Evolutionary conservation across 257 asterid genomes (phyloP).

Genomic region (Lavandula angustifolia): DNA sequence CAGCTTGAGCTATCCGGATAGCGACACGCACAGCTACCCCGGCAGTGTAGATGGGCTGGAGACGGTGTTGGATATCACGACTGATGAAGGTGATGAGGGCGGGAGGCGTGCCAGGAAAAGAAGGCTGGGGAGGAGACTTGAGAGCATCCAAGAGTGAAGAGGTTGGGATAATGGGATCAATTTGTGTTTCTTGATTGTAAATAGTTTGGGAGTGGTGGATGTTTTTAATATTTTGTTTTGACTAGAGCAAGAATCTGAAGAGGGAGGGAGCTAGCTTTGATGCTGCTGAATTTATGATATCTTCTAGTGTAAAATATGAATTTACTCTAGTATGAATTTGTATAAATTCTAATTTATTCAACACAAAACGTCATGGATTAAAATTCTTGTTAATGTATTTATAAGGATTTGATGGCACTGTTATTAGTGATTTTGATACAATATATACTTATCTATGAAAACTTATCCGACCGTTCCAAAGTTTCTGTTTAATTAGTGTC

Average conservation of each 20-base stretch:
- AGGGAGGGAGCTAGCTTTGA: neutral
- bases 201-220: neutral
- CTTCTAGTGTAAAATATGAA: neutral
- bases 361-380: too few relatives aligned
- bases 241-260: slow-evolving; percentile 18
- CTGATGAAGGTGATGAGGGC: slow-evolving; percentile 19
- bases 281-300: neutral
- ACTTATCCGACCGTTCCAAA: too few relatives aligned
- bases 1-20: slow-evolving; percentile 48
- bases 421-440: too few relatives aligned
- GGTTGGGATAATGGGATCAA: neutral
- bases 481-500: too few relatives aligned
- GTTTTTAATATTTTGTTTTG: neutral
- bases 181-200: slow-evolving; percentile 23
- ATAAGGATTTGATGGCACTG: too few relatives aligned
- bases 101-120: slow-evolving; percentile 35
- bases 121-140: slow-evolving; percentile 37
- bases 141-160: slow-evolving; percentile 28
- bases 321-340: neutral
- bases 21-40: slow-evolving; percentile 31
- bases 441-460: too few relatives aligned
- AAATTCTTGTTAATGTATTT: too few relatives aligned
- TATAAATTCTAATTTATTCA: too few relatives aligned
- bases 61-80: slow-evolving; percentile 56
- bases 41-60: slow-evolving; percentile 70